Base-by-base conservation (phyloP, 345 rosid genomes). In the Citrus unshiu region DNA sequence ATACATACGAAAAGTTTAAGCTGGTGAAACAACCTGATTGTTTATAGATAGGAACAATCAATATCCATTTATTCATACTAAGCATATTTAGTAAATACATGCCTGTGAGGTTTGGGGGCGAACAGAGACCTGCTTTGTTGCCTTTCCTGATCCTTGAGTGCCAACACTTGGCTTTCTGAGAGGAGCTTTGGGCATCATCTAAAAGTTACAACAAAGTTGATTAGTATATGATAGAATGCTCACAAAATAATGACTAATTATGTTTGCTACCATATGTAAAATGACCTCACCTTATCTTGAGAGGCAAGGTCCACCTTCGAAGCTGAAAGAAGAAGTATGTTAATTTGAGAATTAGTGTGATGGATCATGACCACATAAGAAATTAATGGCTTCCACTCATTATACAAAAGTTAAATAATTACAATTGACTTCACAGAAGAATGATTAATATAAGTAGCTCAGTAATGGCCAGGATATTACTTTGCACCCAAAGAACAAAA, bases 211-310 rank as follows among this genome's bases (percentile, higher is more conserved):
- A 74, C 32, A 74, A 82, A 71, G 22, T 83, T 64, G 74, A 73
- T 80, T 40, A 70, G 66, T 14, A 71, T 64, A 46, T 30, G 60
- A 43, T 64, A 74, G 67, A 78, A 57, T 68, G 5, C 9, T 62
- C 8, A 70, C 29, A 69, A 24, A 70, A 64, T 62, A 73, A 37
- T 34, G 69, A 80, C 56, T 77, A 78, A 66, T 61, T 39, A 75
- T 43, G 68, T 13, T 46, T 46, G 68, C 30, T 69, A 35, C 60
- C 62, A 78, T 29, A 18, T 63, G 74, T 68, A 62, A 59, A 72
- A 72, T 74, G 65, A 81, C 71, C 81, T 65, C 79, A 93, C 99
- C 89, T 87, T 92, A 79, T 86, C 80, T 71, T 61, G 83, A 77
- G 89, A 83, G 75, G 84, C 61, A 69, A 7, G 30, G 40, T 80